Base-by-base conservation (phyloP, 2,329 filamentous ascomycete species). In the Cytospora paraplurivora region DNA sequence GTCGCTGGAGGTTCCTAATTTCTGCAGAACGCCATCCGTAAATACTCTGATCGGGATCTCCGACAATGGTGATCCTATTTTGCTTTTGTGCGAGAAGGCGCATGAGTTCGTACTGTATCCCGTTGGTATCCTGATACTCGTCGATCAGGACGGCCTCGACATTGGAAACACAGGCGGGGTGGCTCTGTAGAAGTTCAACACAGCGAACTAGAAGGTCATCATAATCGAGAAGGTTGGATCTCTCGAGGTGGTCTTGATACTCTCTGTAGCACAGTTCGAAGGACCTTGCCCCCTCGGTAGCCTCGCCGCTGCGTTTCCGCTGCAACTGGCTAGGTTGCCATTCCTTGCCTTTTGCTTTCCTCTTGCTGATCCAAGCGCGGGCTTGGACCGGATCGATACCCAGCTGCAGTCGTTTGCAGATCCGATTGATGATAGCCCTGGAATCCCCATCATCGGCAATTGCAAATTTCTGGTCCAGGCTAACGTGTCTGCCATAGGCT, bases 91-190 rank as follows among this genome's bases (percentile, higher is more conserved):
- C 92, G 70, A 99, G 88, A 0, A 97, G 82, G 67, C 85, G 89
- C 93, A 97, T 97, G 50, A 99, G 79, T 69, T 97, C 92, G 71
- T 96, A 98, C 75, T 99, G 94, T 5, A 97, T 88, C 21, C 92
- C 85, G 72, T 98, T 99, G 8, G 94, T 98, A 76, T 99, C 94
- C 76, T 99, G 94, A 67, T 97, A 99, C 73, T 99, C 94, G 73
- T 99, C 94, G 67, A 99, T 96, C 53, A 99, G 82, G 7, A 98
- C 93, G 0, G 92, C 87, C 74, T 97, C 88, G 19, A 99, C 88
- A 69, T 97, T 97, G 15, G 88, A 88, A 3, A 97, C 93, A 71
- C 93, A 97, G 15, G 85, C 81, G 0, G 93, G 92, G 68, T 91
- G 85, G 21, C 82, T 79, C 64, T 82, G 84, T 21, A 99, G 82